These are phyloP conservation scores for Pterocarpus santalinus DNA, from an alignment of 306 rosid species.

Conservation along the genomic window DNA sequence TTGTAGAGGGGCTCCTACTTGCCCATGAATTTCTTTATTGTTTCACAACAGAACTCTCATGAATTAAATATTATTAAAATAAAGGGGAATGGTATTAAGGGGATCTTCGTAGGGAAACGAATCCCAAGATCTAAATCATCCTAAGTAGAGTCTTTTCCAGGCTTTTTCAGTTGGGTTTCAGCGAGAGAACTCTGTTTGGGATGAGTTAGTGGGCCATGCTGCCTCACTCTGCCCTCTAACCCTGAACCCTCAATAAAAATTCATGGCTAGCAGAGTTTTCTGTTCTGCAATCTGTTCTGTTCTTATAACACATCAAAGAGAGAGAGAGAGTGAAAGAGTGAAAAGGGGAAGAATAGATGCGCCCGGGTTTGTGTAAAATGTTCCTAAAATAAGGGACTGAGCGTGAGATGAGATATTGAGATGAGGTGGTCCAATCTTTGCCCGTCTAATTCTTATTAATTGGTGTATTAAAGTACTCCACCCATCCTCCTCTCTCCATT, in stretches of 20 bases:
- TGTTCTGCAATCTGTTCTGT: conserved; percentile 27
- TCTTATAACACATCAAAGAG: background rate
- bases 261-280: conserved; percentile 18
- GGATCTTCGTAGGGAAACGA: conserved; percentile 54
- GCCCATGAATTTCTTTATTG: background rate
- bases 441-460: conserved; percentile 78
- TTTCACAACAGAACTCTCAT: background rate
- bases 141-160: conserved; percentile 67
- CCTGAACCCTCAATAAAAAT: conserved; percentile 7
- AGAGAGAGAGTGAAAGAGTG: background rate
- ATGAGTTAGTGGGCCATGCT: conserved; percentile 41
- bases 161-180: conserved; percentile 73
- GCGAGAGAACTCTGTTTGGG: conserved; percentile 47
- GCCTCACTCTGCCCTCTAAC: conserved; percentile 12
- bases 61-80: background rate
- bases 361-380: conserved; percentile 55
- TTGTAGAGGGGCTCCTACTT: conserved; percentile 15
- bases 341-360: conserved; percentile 52
- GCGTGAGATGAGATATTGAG: conserved; percentile 48
- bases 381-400: conserved; percentile 69
- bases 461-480: conserved; percentile 66
- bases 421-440: conserved; percentile 87
- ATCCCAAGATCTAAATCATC: conserved; percentile 63
- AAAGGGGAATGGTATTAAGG: background rate
- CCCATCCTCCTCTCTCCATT: conserved; percentile 56